Base-by-base conservation (phyloP, 2,329 filamentous ascomycete species). In the Davidsoniella virescens region DNA sequence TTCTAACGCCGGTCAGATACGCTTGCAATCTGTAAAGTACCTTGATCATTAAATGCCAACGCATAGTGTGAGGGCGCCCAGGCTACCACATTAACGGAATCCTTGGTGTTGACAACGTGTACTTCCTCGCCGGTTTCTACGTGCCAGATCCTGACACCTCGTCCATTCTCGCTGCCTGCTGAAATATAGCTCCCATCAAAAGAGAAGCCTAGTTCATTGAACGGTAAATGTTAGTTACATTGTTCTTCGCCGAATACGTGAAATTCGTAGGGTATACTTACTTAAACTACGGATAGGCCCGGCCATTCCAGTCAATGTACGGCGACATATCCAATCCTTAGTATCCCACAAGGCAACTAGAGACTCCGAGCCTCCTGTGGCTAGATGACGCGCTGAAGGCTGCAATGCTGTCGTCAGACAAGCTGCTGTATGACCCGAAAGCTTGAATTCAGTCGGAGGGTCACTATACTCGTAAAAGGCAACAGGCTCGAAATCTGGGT, bases 261-360 rank as follows among this genome's bases (percentile, higher is more conserved):
- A 10, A 36, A 7, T 26, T 12, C 2, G 6, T 4, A 44, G 20
- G 20, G 20, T 5, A 23, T 23, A 66, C 72, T 54, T 63, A 78
- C 75, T 78, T 51, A 88, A 70, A 60, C 76, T 84, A 59, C 76
- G 73, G 25, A 88, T 78, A 2, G 82, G 77, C 1, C 81, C 81
- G 8, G 73, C 71, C 67, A 85, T 82, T 57, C 75, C 72, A 36
- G 78, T 78, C 40, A 87, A 69, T 1, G 82, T 86, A 54, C 80
- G 73, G 58, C 80, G 74, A 59, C 83, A 87, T 51, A 84, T 76
- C 82, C 83, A 87, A 56, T 84, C 79, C 39, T 72, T 71, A 3
- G 84, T 87, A 58, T 88, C 83, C 80, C 84, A 90, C 2, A 90
- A 67, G 4, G 80, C 72, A 56, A 88, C 82, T 47, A 86, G 73